Evolutionary conservation across 768 basidiomycete species (phyloP), one percentile per base, ranked within the genome.

Genomic region (Pleurotus eryngii): DNA sequence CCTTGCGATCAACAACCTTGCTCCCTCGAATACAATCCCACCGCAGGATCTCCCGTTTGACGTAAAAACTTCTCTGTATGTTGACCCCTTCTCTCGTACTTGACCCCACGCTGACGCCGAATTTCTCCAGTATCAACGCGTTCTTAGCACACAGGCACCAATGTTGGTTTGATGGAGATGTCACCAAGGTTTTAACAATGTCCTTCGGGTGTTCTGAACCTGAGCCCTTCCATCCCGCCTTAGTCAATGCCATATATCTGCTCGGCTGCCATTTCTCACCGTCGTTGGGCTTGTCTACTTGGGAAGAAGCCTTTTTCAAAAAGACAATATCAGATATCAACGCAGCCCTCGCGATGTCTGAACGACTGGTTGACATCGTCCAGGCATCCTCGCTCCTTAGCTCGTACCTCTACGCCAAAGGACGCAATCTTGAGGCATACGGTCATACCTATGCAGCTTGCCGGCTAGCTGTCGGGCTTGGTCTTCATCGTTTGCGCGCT

Each of bases 181-280:
- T 78, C 49, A 73, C 69, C 56, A 70, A 76, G 45, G 80, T 81
- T 68, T 70, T 59, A 51, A 60, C 35, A 57, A 60, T 22, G 30
- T 56, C n/a, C 71, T 70, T 45, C 59, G 59, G n/a, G 46, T 68
- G 38, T 56, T 63, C 37, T 64, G 62, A n/a, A 64, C 66, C 9
- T 55, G 68, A 45, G 59, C 61, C 14, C 78, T 38, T 81, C 1
- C 84, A 86, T 63, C 80, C 85, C 0, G 81, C 84, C 2, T 76
- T 87, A 35, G 71, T 81, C 62, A 82, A 82, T 63, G 80, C 84
- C n/a, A 79, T 86, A 27, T 84, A 79, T 65, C 79, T 86, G 51
- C 71, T 86, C 50, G 83, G 77, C 3, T 82, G 81, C 62, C 78
- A 83, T 61, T 84, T 84, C 63, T 71, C 81, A 38, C 73, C 72